These are phyloP conservation scores for Lyophyllum semitale DNA, from an alignment of 768 basidiomycete genomes.

Conservation along the genomic window DNA sequence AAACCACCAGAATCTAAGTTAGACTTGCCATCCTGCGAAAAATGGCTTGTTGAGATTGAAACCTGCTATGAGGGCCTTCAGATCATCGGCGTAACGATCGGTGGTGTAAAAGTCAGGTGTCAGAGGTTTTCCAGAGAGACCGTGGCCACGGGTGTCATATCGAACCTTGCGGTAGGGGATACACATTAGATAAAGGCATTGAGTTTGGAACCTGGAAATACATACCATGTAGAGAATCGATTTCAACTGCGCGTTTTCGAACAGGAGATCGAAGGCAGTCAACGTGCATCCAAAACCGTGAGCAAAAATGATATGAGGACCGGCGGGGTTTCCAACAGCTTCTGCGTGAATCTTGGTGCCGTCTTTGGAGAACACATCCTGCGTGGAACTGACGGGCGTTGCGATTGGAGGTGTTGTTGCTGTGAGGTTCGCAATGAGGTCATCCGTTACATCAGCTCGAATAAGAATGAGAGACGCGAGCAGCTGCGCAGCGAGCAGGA, in stretches of 20 bases:
- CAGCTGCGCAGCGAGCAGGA: too few relatives aligned
- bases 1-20: not conserved
- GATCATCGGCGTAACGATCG: slow-evolving; percentile 33
- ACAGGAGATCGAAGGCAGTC: slow-evolving; percentile 9
- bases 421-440: too few relatives aligned
- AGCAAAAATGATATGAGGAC: too few relatives aligned
- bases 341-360: slow-evolving; percentile 8
- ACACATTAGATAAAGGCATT: not conserved
- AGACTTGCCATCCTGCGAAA: too few relatives aligned
- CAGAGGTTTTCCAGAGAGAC: slow-evolving; percentile 32
- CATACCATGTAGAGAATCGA: slow-evolving; percentile 6
- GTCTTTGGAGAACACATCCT: slow-evolving; percentile 2
- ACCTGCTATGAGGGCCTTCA: slow-evolving; percentile 27
- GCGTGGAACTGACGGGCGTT: too few relatives aligned
- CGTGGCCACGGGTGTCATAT: slow-evolving; percentile 36
- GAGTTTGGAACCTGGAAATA: not conserved
- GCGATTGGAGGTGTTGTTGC: too few relatives aligned
- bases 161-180: slow-evolving; percentile 23
- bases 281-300: slow-evolving; percentile 9
- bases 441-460: slow-evolving; percentile 13
- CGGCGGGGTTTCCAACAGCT: too few relatives aligned
- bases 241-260: slow-evolving; percentile 1
- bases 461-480: too few relatives aligned
- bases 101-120: too few relatives aligned
- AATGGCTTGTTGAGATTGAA: slow-evolving; percentile 28